Conservation (phyloP, 2,329 filamentous ascomycete genomes). For the Xylaria sp. region DNA sequence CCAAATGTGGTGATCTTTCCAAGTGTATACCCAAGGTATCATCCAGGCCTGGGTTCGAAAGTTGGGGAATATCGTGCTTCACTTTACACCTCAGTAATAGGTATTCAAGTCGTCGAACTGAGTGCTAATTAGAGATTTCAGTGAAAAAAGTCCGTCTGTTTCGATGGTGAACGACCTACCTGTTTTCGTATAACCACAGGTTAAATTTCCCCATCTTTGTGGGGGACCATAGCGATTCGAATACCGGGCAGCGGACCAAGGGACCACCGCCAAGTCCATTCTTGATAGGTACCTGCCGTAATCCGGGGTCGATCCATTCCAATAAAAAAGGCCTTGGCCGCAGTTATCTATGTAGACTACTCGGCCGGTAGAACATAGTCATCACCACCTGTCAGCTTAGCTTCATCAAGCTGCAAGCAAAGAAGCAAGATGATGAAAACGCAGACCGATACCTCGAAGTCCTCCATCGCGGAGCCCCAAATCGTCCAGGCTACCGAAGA, state of each 20-base stretch:
- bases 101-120: not conserved
- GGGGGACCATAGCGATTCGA: not conserved
- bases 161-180: not conserved
- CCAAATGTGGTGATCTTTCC: not conserved
- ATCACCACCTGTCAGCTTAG: not conserved
- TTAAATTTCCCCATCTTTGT: not conserved
- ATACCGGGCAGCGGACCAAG: not conserved
- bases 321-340: not conserved
- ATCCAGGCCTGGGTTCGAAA: not conserved
- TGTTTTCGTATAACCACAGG: not conserved
- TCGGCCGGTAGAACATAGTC: too few relatives aligned
- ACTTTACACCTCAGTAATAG: not conserved
- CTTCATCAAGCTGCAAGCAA: not conserved
- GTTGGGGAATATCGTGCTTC: not conserved
- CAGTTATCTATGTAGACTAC: not conserved
- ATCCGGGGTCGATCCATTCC: not conserved
- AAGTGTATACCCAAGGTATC: not conserved
- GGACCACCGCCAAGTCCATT: not conserved
- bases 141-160: slow-evolving; percentile 8
- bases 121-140: not conserved
- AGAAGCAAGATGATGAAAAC: not conserved
- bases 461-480: slow-evolving; percentile 21
- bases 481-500: slow-evolving; percentile 8
- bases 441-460: slow-evolving; percentile 10
- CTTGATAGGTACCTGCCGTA: not conserved